Conservation (phyloP, 2,329 filamentous ascomycete genomes). For the Coniochaeta sp. region DNA sequence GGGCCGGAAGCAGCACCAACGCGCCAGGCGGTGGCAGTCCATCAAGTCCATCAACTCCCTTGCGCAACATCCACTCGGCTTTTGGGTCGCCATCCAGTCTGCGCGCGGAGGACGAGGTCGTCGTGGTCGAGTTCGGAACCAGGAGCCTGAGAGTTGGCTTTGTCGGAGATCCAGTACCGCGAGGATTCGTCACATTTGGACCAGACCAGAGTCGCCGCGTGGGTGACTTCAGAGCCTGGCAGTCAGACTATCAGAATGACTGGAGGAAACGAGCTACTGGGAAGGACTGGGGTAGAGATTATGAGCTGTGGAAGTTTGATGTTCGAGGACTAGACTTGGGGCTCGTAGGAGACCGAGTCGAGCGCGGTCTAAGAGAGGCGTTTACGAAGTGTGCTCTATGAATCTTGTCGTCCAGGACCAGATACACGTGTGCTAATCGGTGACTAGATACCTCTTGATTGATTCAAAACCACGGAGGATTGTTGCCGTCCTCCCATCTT, state of each 20-base stretch:
- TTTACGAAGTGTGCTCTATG: constrained; percentile 60
- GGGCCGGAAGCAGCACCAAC: constrained; percentile 26
- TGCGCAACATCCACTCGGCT: constrained; percentile 43
- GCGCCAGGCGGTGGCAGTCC: constrained; percentile 14
- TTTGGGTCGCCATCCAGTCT: constrained; percentile 55
- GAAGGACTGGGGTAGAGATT: constrained; percentile 52
- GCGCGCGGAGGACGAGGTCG: constrained; percentile 71
- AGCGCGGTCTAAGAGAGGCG: constrained; percentile 71
- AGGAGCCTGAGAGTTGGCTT: constrained; percentile 77
- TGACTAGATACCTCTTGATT: constrained; percentile 51
- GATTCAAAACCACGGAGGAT: constrained; percentile 71
- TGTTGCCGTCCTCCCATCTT: constrained; percentile 68
- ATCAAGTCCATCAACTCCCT: constrained; percentile 54
- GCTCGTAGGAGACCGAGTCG: constrained; percentile 78
- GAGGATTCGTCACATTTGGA: constrained; percentile 60
- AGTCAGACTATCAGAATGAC: constrained; percentile 40
- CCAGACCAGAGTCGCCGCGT: constrained; percentile 69
- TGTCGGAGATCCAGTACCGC: constrained; percentile 74
- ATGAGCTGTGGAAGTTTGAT: constrained; percentile 75
- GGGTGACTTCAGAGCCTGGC: constrained; percentile 75
- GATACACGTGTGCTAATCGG: neutral
- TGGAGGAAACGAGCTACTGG: constrained; percentile 38
- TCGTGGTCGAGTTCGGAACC: constrained; percentile 77
- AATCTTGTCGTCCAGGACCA: neutral
- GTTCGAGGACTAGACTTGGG: constrained; percentile 66